These are phyloP conservation scores for Eucalyptus lansdowneana DNA, from an alignment of 345 rosid genomes.

Conservation along the genomic window DNA sequence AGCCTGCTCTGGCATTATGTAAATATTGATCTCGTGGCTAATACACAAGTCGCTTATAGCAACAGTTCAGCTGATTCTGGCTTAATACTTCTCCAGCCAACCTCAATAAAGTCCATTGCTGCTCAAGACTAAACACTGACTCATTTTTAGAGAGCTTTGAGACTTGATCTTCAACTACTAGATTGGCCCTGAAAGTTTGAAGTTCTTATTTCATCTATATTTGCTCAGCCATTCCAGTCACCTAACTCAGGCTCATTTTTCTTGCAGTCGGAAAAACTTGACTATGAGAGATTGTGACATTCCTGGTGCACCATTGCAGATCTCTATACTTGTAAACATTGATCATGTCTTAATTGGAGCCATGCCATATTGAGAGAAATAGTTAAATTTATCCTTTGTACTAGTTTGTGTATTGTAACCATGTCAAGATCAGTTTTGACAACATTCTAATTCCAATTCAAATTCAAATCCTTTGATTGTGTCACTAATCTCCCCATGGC, in stretches of 20 bases:
- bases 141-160: background rate
- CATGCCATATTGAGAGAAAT: background rate
- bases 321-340: background rate
- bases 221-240: background rate
- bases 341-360: background rate
- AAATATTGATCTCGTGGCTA: background rate
- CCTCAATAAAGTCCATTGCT: background rate
- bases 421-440: background rate
- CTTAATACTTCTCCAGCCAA: background rate
- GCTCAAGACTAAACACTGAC: background rate
- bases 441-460: background rate
- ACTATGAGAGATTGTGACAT: conserved; percentile 58
- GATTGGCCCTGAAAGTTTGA: background rate
- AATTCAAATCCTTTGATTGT: background rate
- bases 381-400: background rate
- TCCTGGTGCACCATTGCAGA: background rate
- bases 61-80: background rate
- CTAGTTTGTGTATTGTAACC: background rate
- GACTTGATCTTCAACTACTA: background rate
- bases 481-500: background rate
- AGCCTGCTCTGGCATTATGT: background rate
- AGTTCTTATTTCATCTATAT: background rate
- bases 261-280: conserved; percentile 75
- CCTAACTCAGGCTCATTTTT: background rate
- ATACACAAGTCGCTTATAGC: background rate